A percentile compares a stretch with the other conserved stretches of the same genome.
Conservation (phyloP, 805 yeast genomes). For the Dipodascus albidus region DNA sequence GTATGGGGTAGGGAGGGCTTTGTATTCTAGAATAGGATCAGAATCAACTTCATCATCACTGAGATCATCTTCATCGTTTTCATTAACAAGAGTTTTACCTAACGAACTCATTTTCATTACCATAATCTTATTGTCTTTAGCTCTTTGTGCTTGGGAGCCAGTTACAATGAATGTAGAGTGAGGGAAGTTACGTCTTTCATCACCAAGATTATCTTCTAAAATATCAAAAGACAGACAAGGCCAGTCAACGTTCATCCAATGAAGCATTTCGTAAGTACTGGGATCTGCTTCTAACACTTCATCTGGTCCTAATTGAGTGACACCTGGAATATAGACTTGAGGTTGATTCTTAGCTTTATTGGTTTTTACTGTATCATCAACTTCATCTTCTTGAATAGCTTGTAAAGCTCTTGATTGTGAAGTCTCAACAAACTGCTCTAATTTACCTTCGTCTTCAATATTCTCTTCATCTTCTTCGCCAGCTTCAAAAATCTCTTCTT, state of each 20-base stretch:
- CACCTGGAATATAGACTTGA: conserved; percentile 70
- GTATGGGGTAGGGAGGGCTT: conserved; percentile 60
- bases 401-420: conserved; percentile 9
- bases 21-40: conserved; percentile 84
- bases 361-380: conserved; percentile 21
- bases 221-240: conserved; percentile 90
- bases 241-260: conserved; percentile 90
- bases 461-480: conserved; percentile 66
- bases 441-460: conserved; percentile 29
- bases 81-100: conserved; percentile 77
- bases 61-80: conserved; percentile 65
- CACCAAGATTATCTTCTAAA: conserved; percentile 75
- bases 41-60: conserved; percentile 58
- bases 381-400: conserved; percentile 18
- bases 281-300: conserved; percentile 97
- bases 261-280: conserved; percentile 90
- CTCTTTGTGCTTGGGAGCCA: conserved; percentile 84
- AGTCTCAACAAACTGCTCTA: conserved; percentile 10
- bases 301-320: conserved; percentile 81
- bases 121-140: conserved; percentile 80
- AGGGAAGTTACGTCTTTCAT: conserved; percentile 82
- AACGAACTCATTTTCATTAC: conserved; percentile 74
- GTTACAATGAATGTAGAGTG: conserved; percentile 77
- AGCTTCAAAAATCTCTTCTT: conserved; percentile 54
- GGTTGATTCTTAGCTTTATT: conserved; percentile 28